These are phyloP conservation scores for Carpinus viminea DNA, from an alignment of 306 rosid species.

Conservation along the genomic window DNA sequence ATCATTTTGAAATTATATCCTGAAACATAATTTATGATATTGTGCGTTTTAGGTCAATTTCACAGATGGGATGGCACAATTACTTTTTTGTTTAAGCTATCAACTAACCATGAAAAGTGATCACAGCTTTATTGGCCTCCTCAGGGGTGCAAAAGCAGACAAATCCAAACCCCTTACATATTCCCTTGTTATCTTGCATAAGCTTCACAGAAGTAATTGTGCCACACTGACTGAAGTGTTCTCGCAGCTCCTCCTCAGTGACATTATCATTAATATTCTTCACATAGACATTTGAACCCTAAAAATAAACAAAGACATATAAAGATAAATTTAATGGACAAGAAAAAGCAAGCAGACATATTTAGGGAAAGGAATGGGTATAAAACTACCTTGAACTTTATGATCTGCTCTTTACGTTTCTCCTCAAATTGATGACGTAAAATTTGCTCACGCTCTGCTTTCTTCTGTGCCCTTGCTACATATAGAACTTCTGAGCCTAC, in stretches of 20 bases:
- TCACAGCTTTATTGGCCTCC: constrained; percentile 89
- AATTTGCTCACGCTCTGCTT: constrained; percentile 78
- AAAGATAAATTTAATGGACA: constrained; percentile 7
- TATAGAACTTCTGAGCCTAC: constrained; percentile 78
- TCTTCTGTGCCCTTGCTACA: constrained; percentile 86
- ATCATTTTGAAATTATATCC: not conserved
- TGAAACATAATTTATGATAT: no score
- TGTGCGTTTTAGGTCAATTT: no score
- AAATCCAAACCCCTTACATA: constrained; percentile 88
- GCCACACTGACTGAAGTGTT: constrained; percentile 71
- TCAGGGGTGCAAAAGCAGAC: constrained; percentile 82
- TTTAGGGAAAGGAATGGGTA: constrained; percentile 10
- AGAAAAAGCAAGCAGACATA: not conserved
- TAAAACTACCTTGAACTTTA: constrained; percentile 57
- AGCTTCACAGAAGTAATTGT: constrained; percentile 79
- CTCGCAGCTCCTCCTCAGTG: constrained; percentile 61
- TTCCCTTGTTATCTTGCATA: constrained; percentile 78
- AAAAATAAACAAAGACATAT: constrained; percentile 21
- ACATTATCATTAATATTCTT: constrained; percentile 81
- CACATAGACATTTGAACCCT: constrained; percentile 87
- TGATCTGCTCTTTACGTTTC: constrained; percentile 70
- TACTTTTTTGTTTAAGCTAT: not conserved
- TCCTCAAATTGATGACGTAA: constrained; percentile 69
- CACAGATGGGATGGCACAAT: no score
- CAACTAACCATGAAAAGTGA: constrained; percentile 67